A percentile compares a stretch with the other conserved stretches of the same genome.
phyloP scores from a whole-genome alignment of 306 rosid genomes.

The Vigna trinervia region DNA sequence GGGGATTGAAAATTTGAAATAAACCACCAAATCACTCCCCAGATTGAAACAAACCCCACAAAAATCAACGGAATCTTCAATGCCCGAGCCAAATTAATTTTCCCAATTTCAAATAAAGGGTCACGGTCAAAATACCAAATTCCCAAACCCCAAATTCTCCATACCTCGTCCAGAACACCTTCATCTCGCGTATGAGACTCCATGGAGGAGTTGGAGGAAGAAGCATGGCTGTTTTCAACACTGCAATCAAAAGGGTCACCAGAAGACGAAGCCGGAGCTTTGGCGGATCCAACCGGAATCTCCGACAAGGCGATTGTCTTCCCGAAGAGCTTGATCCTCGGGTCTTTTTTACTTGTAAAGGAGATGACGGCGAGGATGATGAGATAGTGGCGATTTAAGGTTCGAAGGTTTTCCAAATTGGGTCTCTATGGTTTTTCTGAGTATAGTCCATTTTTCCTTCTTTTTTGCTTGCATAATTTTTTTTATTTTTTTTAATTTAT shows the following conservation, averaged over 20 bases:
- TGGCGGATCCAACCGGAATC: not conserved
- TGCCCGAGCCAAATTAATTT: conserved; percentile 27
- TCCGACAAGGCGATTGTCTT: conserved; percentile 70
- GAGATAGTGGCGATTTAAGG: too few relatives aligned
- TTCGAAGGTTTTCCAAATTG: too few relatives aligned
- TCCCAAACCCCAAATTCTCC: not conserved
- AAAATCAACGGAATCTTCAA: conserved; percentile 44
- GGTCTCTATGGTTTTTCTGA: too few relatives aligned
- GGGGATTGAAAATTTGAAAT: conserved; percentile 11
- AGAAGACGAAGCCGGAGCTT: conserved; percentile 20
- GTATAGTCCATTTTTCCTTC: too few relatives aligned
- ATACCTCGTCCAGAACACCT: conserved; percentile 41
- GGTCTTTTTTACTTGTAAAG: conserved; percentile 49
- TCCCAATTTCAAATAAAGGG: conserved; percentile 39
- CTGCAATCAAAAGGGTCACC: conserved; percentile 30
- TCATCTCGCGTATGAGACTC: conserved; percentile 49
- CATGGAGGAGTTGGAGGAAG: conserved; percentile 42
- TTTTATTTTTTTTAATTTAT: too few relatives aligned
- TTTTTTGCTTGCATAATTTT: too few relatives aligned
- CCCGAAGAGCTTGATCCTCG: conserved; percentile 78
- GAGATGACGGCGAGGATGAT: not conserved
- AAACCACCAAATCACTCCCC: not conserved
- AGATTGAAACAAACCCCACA: conserved; percentile 30
- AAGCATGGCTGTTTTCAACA: conserved; percentile 33
- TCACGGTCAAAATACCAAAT: conserved; percentile 25